Evolutionary conservation across 805 yeast genomes (phyloP).

Genomic region (Zygotorulaspora danielsina): DNA sequence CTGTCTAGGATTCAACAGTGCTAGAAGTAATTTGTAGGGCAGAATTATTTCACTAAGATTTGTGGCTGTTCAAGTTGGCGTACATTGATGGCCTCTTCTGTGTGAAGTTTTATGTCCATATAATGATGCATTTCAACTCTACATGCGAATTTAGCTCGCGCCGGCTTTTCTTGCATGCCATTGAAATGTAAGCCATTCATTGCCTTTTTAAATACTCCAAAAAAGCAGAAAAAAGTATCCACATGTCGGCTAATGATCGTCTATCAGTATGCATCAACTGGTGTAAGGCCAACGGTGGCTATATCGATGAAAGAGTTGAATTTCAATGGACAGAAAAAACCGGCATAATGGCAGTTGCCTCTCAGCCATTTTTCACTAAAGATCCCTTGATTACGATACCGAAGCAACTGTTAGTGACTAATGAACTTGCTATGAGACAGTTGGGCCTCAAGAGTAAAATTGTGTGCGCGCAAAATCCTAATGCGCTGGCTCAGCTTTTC

Average conservation of each 20-base stretch:
- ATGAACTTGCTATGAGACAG: constrained; percentile 31
- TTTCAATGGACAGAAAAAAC: constrained; percentile 31
- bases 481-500: constrained; percentile 37
- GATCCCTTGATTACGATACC: constrained; percentile 40
- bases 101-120: no score
- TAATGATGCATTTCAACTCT: no score
- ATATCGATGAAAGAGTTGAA: constrained; percentile 34
- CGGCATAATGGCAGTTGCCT: constrained; percentile 38
- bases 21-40: no score
- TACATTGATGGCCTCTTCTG: no score
- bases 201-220: no score
- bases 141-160: no score
- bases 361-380: constrained; percentile 6
- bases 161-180: no score
- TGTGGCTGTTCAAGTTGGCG: no score
- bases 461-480: constrained; percentile 22
- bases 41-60: no score
- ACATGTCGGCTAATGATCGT: background rate
- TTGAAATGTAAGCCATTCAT: no score
- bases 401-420: constrained; percentile 36
- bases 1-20: no score
- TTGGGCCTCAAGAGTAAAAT: constrained; percentile 4
- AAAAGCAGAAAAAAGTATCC: no score
- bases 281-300: constrained; percentile 40
- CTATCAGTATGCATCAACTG: constrained; percentile 30